Base-by-base conservation (phyloP, 345 rosid species). In the Dimocarpus longan region DNA sequence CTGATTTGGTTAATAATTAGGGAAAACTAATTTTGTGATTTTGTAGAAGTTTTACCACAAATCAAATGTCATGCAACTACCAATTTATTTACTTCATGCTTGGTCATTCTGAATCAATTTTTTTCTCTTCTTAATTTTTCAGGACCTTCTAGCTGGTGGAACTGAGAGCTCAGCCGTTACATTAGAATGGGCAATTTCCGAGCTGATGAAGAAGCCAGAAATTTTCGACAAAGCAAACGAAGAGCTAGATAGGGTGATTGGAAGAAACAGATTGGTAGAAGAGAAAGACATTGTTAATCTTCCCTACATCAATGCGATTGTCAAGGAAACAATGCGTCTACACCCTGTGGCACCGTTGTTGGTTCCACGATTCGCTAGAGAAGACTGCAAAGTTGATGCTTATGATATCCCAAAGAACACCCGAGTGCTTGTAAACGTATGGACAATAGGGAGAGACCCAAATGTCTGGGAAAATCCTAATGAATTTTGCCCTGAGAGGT, bases 341-440 rank as follows among this genome's bases (percentile, higher is more conserved):
- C 94, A 89, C 75, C 92, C 91, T 0, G 89, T 89, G 12, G 95
- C 91, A 5, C 91, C 93, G 0, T 70, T 89, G 87, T 73, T 91
- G 11, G 90, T 84, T 15, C 93, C 95, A 0, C 80, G 91, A 72
- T 9, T 8, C 7, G 15, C 88, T 21, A 77, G 87, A 0, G 87
- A 87, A 39, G 87, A 89, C 18, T 67, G 84, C 70, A 70, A 78
- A 10, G 42, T 91, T 18, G 78, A 24, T 1, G 89, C 87, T 6
- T 86, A 88, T 26, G 89, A 88, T 81, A 85, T 91, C 59, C 76
- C 56, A 5, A 82, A 89, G 50, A 89, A 82, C 52, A 81, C 91
- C 7, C 80, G 87, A 24, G 77, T 74, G 11, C 78, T 88, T 0
- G 90, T 91, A 1, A 88, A 80, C 10, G 78, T 82, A 0, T 91